Conservation (phyloP, 441 rosid species). For the Brassica hybrid region DNA sequence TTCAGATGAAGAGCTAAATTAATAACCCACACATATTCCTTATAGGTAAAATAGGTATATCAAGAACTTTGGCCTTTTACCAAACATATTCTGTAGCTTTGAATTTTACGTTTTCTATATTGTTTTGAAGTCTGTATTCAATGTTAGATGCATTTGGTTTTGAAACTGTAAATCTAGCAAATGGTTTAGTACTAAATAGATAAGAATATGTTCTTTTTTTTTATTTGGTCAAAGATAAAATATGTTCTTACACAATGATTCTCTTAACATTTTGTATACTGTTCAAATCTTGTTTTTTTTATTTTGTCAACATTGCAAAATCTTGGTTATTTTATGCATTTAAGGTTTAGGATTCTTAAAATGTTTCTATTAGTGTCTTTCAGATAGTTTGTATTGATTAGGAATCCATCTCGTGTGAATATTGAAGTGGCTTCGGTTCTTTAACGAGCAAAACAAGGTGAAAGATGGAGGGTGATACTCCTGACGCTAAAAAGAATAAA, state of each 20-base stretch:
- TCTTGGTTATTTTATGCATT: no score
- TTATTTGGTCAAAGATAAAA: not conserved
- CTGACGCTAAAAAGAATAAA: slow-evolving; percentile 46
- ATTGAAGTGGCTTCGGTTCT: not conserved
- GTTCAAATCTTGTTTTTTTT: no score
- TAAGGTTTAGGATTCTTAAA: no score
- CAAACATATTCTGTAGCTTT: not conserved
- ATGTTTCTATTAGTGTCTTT: not conserved
- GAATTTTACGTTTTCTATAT: not conserved
- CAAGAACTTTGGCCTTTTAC: not conserved
- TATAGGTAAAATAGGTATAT: not conserved
- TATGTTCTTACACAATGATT: not conserved
- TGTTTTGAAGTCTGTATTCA: not conserved
- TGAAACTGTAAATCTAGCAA: not conserved
- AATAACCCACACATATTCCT: not conserved
- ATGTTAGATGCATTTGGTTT: not conserved
- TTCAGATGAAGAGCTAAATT: not conserved
- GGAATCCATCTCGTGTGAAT: not conserved
- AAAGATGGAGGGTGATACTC: slow-evolving; percentile 25
- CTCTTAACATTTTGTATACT: not conserved
- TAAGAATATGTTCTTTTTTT: not conserved
- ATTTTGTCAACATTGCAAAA: no score
- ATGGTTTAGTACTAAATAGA: slow-evolving; percentile 2
- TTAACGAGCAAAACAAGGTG: not conserved
- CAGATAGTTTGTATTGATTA: not conserved